Evolutionary conservation across 495 filamentous ascomycete species (phyloP), one percentile per base, ranked within the genome.

Genomic region (Aspergillus asperescens): DNA sequence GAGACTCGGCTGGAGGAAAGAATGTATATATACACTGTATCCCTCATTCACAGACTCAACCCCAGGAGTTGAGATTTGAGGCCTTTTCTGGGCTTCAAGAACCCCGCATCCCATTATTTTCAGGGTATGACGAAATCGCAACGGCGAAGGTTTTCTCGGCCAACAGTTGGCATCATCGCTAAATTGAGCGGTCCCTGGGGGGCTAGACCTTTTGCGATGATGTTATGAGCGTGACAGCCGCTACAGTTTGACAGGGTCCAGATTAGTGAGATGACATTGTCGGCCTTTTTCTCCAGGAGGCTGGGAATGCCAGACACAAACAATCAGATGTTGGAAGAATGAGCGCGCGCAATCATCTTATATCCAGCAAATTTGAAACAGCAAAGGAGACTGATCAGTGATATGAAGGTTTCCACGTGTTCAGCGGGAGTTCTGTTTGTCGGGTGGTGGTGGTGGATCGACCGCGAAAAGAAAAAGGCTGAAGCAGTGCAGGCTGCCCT

Each of bases 141-240:
- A 37, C 20, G 28, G 13, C 13, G 10, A 46, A 24, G 35, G 43
- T 41, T 60, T 37, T 40, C 43, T 24, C 45, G 19, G 25, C 48
- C 25, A 40, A 27, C 32, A 40, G 24, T 31, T 31, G 5, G 13
- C 24, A 19, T 37, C 35, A 27, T 50, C 43, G 48, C 54, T 45
- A 57, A 52, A 50, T 50, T 24, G 45, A 45, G 40, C 46, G 52
- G 49, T 52, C 55, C 55, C 59, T 56, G 46, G 52, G 59, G 59
- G 59, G 37, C 59, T 56, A 62, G 59, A 58, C 56, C 59, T 28
- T 55, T 37, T 15, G 10, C n/a, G 15, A 42, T 16, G 27, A 31
- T 46, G 32, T 18, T 39, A 43, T 52, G 45, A 38, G 8, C 20
- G 42, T 16, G 13, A 15, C 19, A 10, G 8, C 19, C n/a, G 19